phyloP scores from a whole-genome alignment of 208 protist genomes.

The Vickermania ingenoplastis region DNA sequence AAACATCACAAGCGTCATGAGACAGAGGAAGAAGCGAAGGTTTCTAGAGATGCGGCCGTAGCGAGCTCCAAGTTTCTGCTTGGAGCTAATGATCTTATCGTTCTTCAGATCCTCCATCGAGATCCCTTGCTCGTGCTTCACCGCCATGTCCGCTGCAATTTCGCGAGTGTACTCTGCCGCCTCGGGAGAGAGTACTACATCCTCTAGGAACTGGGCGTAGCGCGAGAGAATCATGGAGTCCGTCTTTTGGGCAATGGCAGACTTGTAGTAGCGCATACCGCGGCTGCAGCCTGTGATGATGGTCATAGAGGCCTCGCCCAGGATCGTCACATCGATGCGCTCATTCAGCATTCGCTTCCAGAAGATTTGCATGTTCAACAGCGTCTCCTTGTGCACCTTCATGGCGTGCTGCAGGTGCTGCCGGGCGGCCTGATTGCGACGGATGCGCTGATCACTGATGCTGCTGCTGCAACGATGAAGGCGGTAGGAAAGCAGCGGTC shows the following conservation, averaged over 20 bases:
- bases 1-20: conserved; percentile 4
- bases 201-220: conserved; percentile 29
- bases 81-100: background rate
- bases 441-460: conserved; percentile 6
- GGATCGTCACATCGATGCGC: conserved; percentile 7
- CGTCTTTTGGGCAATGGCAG: conserved; percentile 6
- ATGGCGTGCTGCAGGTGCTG: conserved; percentile 9
- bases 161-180: conserved; percentile 8
- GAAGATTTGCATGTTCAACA: conserved; percentile 18
- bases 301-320: conserved; percentile 8
- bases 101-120: background rate
- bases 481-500: conserved; percentile 12
- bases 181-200: conserved; percentile 18
- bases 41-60: conserved; percentile 3
- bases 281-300: conserved; percentile 14
- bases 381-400: conserved; percentile 15
- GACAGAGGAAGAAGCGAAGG: background rate
- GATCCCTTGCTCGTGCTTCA: conserved; percentile 6
- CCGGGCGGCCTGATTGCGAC: conserved; percentile 6
- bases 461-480: conserved; percentile 4
- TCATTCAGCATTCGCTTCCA: conserved; percentile 13
- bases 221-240: conserved; percentile 9
- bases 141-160: conserved; percentile 9
- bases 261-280: conserved; percentile 13
- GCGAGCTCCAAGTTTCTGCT: background rate